Base-by-base conservation (phyloP, 768 basidiomycete species). In the Kondoa malvinella region DNA sequence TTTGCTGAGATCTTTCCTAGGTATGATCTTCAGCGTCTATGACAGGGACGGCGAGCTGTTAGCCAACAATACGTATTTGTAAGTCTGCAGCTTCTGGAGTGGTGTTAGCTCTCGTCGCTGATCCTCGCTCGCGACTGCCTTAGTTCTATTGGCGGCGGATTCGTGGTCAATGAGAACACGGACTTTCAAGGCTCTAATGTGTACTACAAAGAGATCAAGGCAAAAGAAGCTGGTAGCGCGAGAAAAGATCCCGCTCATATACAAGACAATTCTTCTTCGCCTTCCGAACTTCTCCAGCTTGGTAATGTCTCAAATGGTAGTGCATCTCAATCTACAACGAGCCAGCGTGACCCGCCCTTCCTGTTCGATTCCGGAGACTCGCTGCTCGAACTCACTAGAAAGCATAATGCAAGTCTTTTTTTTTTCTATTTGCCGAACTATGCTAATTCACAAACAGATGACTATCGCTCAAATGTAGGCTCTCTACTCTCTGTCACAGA, bases 201-300 rank as follows among this genome's bases (percentile, higher is more conserved):
- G 70, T 96, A 89, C 76, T 96, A 95, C 81, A 90, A 89, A 77
- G 85, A 88, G 21, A 87, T 92, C 30, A 84, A 92, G 77, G 91
- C 92, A 77, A 80, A 80, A 65, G 80, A 79, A 12, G 91, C 92
- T 2, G 88, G 90, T 68, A 84, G 84, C 17, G 86, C 90, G 34
- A 82, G 92, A 40, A 79, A 74, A 17, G 64, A 40, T 34, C 32
- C 12, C 15, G 21, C 32, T 4, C 12, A n/a, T 25, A n/a, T 16
- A 14, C 33, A 14, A 34, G n/a, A 1, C 32, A 34, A 29, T 4
- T 30, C 31, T 3, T 15, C 16, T 60, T 3, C 56, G 15, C n/a
- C n/a, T n/a, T n/a, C n/a, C n/a, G n/a, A n/a, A n/a, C n/a, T n/a
- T n/a, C n/a, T n/a, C n/a, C n/a, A n/a, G n/a, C n/a, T n/a, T n/a